Percentiles rank a stretch among this genome's conserved stretches.
Evolutionary conservation across 768 basidiomycete species (phyloP).

Genomic region (Epithele typhae): DNA sequence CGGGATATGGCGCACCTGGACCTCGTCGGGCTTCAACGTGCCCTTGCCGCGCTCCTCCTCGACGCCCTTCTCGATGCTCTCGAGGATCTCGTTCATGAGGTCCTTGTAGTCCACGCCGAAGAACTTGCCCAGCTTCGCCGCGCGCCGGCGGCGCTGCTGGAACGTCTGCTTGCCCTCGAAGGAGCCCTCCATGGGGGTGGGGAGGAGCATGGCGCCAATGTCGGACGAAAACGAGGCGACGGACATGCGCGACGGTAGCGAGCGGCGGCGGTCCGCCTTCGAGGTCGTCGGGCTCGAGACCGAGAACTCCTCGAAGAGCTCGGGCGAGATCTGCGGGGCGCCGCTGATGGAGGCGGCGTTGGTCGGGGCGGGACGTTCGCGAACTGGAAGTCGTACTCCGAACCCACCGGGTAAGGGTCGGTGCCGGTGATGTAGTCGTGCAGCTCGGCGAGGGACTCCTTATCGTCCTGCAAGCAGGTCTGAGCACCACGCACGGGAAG

Average conservation of each 20-base stretch:
- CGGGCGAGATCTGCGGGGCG: neutral
- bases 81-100: constrained; percentile 70
- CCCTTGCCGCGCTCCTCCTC: constrained; percentile 66
- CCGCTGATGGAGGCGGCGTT: neutral
- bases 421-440: constrained; percentile 58
- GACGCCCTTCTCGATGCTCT: constrained; percentile 74
- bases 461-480: constrained; percentile 55
- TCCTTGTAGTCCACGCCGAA: constrained; percentile 85
- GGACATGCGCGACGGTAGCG: constrained; percentile 63
- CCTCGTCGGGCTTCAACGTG: constrained; percentile 61
- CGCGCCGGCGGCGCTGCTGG: constrained; percentile 66
- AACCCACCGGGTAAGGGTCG: constrained; percentile 20
- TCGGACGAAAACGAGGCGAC: constrained; percentile 56
- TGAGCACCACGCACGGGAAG: neutral
- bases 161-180: constrained; percentile 44
- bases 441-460: constrained; percentile 66
- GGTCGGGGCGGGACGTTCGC: neutral
- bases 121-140: constrained; percentile 83
- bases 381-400: constrained; percentile 8
- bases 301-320: constrained; percentile 1
- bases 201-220: constrained; percentile 35
- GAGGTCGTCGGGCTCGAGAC: constrained; percentile 18
- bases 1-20: constrained; percentile 48
- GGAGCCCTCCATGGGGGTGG: constrained; percentile 24
- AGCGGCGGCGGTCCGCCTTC: constrained; percentile 62